Base-by-base conservation (phyloP, 2,329 filamentous ascomycete species). In the Diaporthe amygdali region DNA sequence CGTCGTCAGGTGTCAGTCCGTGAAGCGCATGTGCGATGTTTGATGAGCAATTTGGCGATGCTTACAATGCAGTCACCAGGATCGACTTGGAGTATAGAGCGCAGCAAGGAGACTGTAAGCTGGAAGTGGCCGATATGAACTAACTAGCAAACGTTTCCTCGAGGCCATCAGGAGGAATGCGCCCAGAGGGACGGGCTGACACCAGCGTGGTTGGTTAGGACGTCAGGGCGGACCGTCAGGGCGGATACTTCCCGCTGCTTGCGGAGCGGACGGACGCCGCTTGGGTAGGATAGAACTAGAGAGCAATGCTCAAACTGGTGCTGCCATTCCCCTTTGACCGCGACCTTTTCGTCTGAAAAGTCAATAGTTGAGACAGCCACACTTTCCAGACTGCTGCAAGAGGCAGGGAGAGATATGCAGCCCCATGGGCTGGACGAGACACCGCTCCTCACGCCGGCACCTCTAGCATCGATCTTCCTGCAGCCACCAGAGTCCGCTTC, bases 171-270 rank as follows among this genome's bases (percentile, higher is more conserved):
- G 74, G 72, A 8, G 76, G 81, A n/a, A 73, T 69, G 66, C 75
- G 56, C 69, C 69, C 81, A 77, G 5, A 82, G 79, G 22, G 73
- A 74, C 0, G 79, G 82, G 81, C 86, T 84, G 44, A 86, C 78
- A 1, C 83, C 85, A 0, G 85, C 84, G 71, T 85, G 85, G 59
- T 80, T 79, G 66, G 84, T 79, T 5, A 86, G 74, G 51, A 84
- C 80, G 74, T 85, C 83, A 46, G 74, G 77, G 54, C 76, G 74
- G 72, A 81, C 78, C 22, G 75, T 68, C 12, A 79, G 74, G 63
- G 78, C 78, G 39, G 74, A 61, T 39, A 63, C 46, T 41, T 70
- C 49, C 54, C 73, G 72, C n/a, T n/a, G 78, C 79, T n/a, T 34
- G 79, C 77, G 20, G 73, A 70, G 25, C 79, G 77, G n/a, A 78